Conservation (phyloP, 1,284 basidiomycete species). For the Cystobasidiaceae sp. region DNA sequence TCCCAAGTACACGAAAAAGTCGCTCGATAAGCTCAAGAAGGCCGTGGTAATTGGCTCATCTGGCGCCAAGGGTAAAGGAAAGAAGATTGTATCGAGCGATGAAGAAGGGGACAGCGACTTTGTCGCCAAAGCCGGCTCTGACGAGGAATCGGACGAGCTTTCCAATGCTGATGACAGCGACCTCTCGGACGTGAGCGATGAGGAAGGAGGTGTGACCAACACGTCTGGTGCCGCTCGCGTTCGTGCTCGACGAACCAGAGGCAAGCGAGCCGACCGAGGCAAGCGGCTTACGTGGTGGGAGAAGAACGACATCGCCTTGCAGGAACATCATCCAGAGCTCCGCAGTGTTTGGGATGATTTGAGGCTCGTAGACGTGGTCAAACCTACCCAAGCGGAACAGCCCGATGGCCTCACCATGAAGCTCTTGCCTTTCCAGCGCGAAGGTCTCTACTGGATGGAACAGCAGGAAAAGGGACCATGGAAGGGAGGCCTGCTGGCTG, state of each 20-base stretch:
- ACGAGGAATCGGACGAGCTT: constrained; percentile 5
- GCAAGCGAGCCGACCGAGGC: background rate
- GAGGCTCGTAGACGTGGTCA: constrained; percentile 56
- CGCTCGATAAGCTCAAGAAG: constrained; percentile 39
- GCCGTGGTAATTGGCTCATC: constrained; percentile 33
- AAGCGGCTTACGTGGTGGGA: constrained; percentile 29
- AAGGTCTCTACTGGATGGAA: constrained; percentile 93
- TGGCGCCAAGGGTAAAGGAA: constrained; percentile 38
- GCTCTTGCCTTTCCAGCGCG: constrained; percentile 69
- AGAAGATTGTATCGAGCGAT: constrained; percentile 28
- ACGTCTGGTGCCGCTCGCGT: background rate
- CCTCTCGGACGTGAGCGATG: background rate
- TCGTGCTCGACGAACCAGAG: background rate
- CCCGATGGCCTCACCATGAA: constrained; percentile 61
- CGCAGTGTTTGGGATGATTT: constrained; percentile 82
- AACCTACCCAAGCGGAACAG: constrained; percentile 68
- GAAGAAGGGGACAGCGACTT: constrained; percentile 29
- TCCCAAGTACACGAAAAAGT: background rate
- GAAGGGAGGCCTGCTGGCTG: constrained; percentile 89
- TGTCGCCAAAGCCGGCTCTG: constrained; percentile 30
- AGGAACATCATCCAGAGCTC: constrained; percentile 49
- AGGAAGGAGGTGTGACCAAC: background rate
- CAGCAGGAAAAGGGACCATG: constrained; percentile 84
- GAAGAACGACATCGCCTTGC: constrained; percentile 30
- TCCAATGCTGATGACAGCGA: constrained; percentile 2